Percentiles rank a stretch among this genome's conserved stretches.
Conservation (phyloP, 2,329 filamentous ascomycete species). For the Colletotrichum sp. region DNA sequence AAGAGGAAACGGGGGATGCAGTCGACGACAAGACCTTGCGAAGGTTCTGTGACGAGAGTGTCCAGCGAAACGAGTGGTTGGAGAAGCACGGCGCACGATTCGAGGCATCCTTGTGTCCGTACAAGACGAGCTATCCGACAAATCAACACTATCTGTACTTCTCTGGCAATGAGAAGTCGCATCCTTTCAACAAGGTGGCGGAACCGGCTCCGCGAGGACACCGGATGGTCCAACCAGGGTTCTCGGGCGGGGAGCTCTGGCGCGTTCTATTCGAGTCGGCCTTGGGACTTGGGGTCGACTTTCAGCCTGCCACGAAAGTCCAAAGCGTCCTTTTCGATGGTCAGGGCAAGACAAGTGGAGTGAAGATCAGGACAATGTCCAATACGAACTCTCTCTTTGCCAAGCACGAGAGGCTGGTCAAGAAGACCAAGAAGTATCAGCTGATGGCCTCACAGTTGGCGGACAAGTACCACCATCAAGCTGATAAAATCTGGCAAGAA, state of each 20-base stretch:
- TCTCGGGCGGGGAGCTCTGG: neutral
- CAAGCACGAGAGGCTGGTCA: neutral
- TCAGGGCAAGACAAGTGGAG: neutral
- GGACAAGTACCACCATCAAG: neutral
- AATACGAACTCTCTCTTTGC: neutral
- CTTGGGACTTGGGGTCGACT: neutral
- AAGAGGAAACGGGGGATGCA: slow-evolving; percentile 8
- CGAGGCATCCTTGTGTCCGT: slow-evolving; percentile 12
- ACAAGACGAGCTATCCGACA: slow-evolving; percentile 21
- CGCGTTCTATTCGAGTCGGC: neutral
- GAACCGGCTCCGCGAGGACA: slow-evolving; percentile 1
- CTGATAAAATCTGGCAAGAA: neutral
- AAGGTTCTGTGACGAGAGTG: slow-evolving; percentile 22
- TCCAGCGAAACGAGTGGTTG: slow-evolving; percentile 17
- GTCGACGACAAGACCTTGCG: slow-evolving; percentile 17
- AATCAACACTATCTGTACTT: slow-evolving; percentile 3
- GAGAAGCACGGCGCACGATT: slow-evolving; percentile 17
- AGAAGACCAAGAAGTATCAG: neutral
- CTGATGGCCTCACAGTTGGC: neutral
- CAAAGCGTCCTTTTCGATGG: neutral
- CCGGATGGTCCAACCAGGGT: neutral
- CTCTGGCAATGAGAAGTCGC: slow-evolving; percentile 13
- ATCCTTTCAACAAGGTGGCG: neutral
- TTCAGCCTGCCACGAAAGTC: neutral
- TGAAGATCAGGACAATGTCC: neutral